Evolutionary conservation across 192 early-diverging fungal genomes (phyloP), one percentile per base, ranked within the genome.

Genomic region (Coemansia sp.): DNA sequence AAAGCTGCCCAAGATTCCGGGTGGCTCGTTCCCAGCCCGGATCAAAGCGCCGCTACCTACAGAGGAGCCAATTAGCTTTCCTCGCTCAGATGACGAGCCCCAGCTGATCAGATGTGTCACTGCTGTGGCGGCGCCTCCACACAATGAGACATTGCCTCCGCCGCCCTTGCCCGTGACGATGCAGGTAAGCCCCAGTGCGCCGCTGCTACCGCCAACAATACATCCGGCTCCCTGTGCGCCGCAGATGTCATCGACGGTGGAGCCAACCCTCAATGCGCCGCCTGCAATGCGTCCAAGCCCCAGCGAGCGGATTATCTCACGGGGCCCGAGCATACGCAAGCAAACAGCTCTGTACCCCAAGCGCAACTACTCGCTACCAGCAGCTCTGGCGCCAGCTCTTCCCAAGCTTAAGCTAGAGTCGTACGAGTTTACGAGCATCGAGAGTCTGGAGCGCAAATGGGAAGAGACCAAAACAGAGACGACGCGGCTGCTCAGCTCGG

Each of bases 341-440:
- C 53, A 65, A 27, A 22, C 59, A 5, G 38, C 26, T 16, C 25
- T 51, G 21, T 31, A 41, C 35, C 55, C 57, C 16, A 80, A 80
- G 65, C 77, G 77, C 77, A 80, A 80, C 68, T 69, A 68, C 61
- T 80, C 77, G 26, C 61, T 80, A 14, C 77, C 77, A 3, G 68
- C 68, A 22, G 65, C 77, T 4, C 49, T 74, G 57, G 62, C 50
- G 26, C 68, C 64, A 11, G 57, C 64, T 0, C 29, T 38, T 23
- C 68, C 71, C 12, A 49, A 38, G 19, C 54, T 74, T 17, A 61
- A 70, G 62, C 64, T 80, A 29, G 64, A 68, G n/a, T 71, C 61
- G 59, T 80, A 80, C 62, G 77, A 80, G 59, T 80, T 80, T 56
- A 59, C 77, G 14, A 71, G 72, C 58, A 71, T 80, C 50, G 77